Evolutionary conservation across 2,329 filamentous ascomycete species (phyloP), one percentile per base, ranked within the genome.

Genomic region (Alternaria dauci): DNA sequence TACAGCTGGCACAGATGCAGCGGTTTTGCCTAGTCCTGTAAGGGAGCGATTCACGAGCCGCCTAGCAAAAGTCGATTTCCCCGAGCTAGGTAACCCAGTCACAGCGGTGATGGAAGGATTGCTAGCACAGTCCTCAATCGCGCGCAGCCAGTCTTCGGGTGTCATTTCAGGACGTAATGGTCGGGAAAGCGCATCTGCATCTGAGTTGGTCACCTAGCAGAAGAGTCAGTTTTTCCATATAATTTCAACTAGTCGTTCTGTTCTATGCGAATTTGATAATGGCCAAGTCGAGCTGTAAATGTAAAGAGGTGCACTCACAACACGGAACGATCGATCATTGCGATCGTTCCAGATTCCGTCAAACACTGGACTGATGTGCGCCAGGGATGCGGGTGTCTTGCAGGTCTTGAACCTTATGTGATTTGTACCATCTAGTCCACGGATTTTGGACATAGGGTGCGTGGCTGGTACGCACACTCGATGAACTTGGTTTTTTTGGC

Each of bases 41-140:
- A 92, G 76, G 8, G 92, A 79, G 11, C 87, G 85, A 70, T 94
- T 94, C 8, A 84, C 79, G 2, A 94, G 80, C 5, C 92, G 76
- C 48, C 86, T 87, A 12, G 86, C 85, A 73, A 93, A 91, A 0
- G 90, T 93, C 1, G 91, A 93, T 71, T 94, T 94, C 2, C 91
- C 91, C 3, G 90, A 87, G 0, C 86, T 88, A 65, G 92, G 91
- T 0, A 89, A 86, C 0, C 91, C 91, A 51, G 89, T 89, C 3
- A 92, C 80, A 62, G 93, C 81, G 7, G 87, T 81, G 81, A 79
- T 2, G 76, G 76, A 46, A 77, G 73, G 7, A 70, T 75, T 14
- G 71, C 74, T 53, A 32, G 73, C 39, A 75, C 78, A 50, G 76
- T 80, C 11, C 68, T 69, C 36, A 70, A 78, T 44, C 78, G 76